These are phyloP conservation scores for Lenzites betulinus DNA, from an alignment of 768 basidiomycete species.

Conservation along the genomic window DNA sequence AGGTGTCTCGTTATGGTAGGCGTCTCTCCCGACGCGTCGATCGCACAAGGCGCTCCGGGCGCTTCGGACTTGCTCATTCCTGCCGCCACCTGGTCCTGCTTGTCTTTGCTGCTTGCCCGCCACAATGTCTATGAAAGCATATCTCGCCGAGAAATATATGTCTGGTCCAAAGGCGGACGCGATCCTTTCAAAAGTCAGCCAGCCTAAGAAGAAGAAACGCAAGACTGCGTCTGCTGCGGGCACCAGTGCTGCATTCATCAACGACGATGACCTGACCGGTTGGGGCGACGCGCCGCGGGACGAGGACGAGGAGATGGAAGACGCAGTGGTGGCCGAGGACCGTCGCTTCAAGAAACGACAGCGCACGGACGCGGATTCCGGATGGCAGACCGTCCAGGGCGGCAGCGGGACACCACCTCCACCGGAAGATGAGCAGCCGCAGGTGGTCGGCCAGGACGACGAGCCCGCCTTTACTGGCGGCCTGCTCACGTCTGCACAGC, in stretches of 20 bases:
- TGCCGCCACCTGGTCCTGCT: not conserved
- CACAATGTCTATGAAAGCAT: constrained; percentile 60
- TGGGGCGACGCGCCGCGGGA: constrained; percentile 61
- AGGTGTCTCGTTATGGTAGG: not conserved
- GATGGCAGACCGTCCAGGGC: constrained; percentile 68
- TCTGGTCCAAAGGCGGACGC: constrained; percentile 95
- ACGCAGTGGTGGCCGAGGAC: constrained; percentile 73
- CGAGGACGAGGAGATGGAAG: constrained; percentile 58
- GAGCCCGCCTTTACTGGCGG: constrained; percentile 64
- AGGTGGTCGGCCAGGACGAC: constrained; percentile 49
- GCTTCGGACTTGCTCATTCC: not conserved
- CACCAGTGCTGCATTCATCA: constrained; percentile 36
- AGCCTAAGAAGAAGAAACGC: constrained; percentile 76
- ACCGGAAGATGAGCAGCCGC: constrained; percentile 68
- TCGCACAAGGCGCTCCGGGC: not conserved
- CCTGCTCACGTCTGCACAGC: constrained; percentile 71
- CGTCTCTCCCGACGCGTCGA: not conserved
- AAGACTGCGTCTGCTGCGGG: constrained; percentile 44
- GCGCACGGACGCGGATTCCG: constrained; percentile 47
- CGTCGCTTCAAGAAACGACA: constrained; percentile 80
- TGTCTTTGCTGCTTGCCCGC: not conserved
- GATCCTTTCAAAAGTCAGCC: constrained; percentile 70
- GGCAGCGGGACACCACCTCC: constrained; percentile 52
- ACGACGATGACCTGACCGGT: constrained; percentile 65
- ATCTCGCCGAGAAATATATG: constrained; percentile 93